Evolutionary conservation across 345 rosid species (phyloP), one percentile per base, ranked within the genome.

Genomic region (Hibiscus tridactylites): DNA sequence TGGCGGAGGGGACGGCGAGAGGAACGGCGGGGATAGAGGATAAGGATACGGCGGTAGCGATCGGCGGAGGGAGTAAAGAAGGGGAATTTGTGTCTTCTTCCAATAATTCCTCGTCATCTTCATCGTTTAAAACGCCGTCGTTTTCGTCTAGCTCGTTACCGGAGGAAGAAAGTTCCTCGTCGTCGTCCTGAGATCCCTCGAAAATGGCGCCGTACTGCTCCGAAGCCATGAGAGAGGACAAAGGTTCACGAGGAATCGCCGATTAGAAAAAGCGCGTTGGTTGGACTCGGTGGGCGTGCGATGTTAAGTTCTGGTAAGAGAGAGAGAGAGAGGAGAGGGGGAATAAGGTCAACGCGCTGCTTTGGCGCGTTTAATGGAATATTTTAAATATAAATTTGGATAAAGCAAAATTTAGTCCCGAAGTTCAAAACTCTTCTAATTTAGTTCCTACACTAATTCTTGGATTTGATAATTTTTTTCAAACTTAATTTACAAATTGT

Each of bases 131-230:
- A 1, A 78, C 82, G 12, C 82, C 82, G 74, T 85, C 90, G 50
- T 81, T 82, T 21, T 84, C 87, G 39, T 85, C 89, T 31, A 83
- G 85, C 69, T 89, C 95, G 61, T 88, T 82, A 59, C 80, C 85
- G 24, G 75, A 78, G 29, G 85, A 77, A 39, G 75, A 79, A 24
- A 76, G 74, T 6, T 76, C 83, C 56, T 78, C 88, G 70, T 81
- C 85, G 71, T 79, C 85, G 69, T 87, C 90, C 52, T 71, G 86
- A 54, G 79, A 81, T 57, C 83, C 90, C 46, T 78, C 79, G 68
- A 87, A 90, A 69, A 71, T 88, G 79, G 79, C 59, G 79, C 81
- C 93, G 86, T 81, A 70, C 49, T 85, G 88, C 71, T 80, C 83
- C 3, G 92, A 88, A 65, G 90, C 82, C 96, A 92, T 88, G 66